Base-by-base conservation (phyloP, 2,329 filamentous ascomycete genomes). In the Paracorniculantispora psalliotae region DNA sequence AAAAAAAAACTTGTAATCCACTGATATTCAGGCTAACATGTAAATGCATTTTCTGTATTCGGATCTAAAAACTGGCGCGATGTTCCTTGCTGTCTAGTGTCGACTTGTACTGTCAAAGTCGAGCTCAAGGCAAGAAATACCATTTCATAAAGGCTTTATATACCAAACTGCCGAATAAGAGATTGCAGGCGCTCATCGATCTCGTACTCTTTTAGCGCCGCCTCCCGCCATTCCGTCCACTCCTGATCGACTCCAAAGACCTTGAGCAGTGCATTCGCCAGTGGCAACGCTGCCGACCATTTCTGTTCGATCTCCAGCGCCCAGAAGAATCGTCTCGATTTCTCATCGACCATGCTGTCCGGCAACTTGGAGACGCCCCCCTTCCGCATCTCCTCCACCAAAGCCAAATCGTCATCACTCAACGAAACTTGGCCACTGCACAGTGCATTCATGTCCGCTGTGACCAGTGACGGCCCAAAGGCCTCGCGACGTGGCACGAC, bases 301-400 rank as follows among this genome's bases (percentile, higher is more conserved):
- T 65, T 39, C 12, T 58, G 2, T 54, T 67, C 65, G 2, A 64
- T 44, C 1, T 43, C 63, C 57, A 65, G 49, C 4, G 64, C 65
- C 62, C 65, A 67, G 44, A 65, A 64, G 56, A 65, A 65, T 46
- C 64, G 57, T 49, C 64, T 62, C n/a, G 48, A 44, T 41, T 63
- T 66, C 55, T 65, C 63, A 52, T 67, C 60, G 3, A 19, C 35
- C 51, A 50, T 55, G 10, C 28, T 56, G 25, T 26, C 35, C 1
- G 59, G 49, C 6, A 41, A 35, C 9, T 6, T 23, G 2, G 50
- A 41, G 15, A 64, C 33, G 1, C 51, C 58, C 48, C 51, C 60
- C 33, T 61, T n/a, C 10, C 55, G 52, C 35, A 67, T 33, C 15
- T 60, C 60, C 51, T 61, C 30, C 8, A 12, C 48, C 15, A 65